These are phyloP conservation scores for Coprinopsis marcescibilis DNA, from an alignment of 768 basidiomycete genomes.

Conservation along the genomic window DNA sequence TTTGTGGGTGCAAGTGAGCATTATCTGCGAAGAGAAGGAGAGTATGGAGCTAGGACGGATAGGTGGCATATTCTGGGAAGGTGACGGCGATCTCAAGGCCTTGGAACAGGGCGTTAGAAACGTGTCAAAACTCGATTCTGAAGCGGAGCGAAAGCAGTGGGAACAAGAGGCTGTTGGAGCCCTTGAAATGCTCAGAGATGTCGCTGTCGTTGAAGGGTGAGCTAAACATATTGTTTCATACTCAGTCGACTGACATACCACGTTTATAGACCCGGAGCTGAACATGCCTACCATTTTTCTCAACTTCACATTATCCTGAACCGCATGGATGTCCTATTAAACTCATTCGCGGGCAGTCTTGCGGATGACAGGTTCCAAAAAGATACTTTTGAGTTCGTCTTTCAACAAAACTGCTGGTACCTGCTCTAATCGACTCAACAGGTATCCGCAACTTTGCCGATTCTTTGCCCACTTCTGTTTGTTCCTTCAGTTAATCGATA, in stretches of 20 bases:
- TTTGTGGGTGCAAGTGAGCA: constrained; percentile 84
- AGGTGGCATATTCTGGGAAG: constrained; percentile 80
- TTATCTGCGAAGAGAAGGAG: constrained; percentile 77
- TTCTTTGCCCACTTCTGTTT: constrained; percentile 95
- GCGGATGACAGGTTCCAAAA: constrained; percentile 43
- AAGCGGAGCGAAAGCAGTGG: constrained; percentile 55
- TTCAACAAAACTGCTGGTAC: too few relatives aligned
- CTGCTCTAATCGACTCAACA: too few relatives aligned
- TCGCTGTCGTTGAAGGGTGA: constrained; percentile 64
- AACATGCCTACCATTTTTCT: constrained; percentile 76
- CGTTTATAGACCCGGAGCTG: constrained; percentile 46
- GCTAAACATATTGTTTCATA: too few relatives aligned
- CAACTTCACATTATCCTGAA: constrained; percentile 76
- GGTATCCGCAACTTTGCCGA: constrained; percentile 46
- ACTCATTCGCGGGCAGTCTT: constrained; percentile 59
- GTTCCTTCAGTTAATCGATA: constrained; percentile 77
- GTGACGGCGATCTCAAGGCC: constrained; percentile 37
- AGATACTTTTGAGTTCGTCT: constrained; percentile 26
- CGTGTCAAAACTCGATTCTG: constrained; percentile 20
- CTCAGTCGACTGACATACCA: not conserved
- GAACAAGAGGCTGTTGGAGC: constrained; percentile 55
- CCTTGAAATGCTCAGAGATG: constrained; percentile 51
- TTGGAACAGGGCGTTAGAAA: constrained; percentile 33
- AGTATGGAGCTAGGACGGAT: constrained; percentile 61
- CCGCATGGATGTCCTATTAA: constrained; percentile 60